These are phyloP conservation scores for Lanmaoa pseudosensibilis DNA, from an alignment of 768 basidiomycete species.

Conservation along the genomic window DNA sequence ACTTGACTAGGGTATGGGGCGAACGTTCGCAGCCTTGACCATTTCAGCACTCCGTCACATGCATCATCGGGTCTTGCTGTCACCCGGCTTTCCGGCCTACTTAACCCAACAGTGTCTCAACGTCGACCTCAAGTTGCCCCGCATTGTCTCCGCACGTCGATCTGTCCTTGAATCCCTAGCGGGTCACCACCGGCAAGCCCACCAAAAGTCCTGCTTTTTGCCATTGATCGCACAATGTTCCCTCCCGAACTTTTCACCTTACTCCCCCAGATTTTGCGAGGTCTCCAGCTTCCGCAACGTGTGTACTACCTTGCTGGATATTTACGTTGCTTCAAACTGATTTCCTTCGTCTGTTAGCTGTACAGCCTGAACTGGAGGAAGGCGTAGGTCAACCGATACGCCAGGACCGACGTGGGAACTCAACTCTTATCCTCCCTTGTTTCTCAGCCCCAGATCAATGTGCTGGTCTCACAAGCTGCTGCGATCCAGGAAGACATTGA, in stretches of 20 bases:
- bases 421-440: neutral
- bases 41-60: neutral
- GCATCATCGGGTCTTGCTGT: too few species aligned
- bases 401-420: neutral
- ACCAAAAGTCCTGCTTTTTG: too few species aligned
- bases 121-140: neutral
- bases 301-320: neutral
- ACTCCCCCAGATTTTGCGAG: neutral
- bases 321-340: neutral
- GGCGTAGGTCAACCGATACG: neutral
- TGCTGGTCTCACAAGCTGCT: neutral
- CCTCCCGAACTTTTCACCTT: neutral
- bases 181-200: too few species aligned
- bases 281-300: neutral
- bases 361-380: neutral
- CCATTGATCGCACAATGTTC: neutral
- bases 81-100: neutral
- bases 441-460: conserved; percentile 1
- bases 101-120: neutral
- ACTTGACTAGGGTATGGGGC: neutral
- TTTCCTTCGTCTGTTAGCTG: neutral
- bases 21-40: neutral
- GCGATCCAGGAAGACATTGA: conserved; percentile 9
- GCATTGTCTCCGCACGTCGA: neutral
- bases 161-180: neutral